Conservation (phyloP, 2,329 filamentous ascomycete genomes). For the Ceratocystiopsis minuta region DNA sequence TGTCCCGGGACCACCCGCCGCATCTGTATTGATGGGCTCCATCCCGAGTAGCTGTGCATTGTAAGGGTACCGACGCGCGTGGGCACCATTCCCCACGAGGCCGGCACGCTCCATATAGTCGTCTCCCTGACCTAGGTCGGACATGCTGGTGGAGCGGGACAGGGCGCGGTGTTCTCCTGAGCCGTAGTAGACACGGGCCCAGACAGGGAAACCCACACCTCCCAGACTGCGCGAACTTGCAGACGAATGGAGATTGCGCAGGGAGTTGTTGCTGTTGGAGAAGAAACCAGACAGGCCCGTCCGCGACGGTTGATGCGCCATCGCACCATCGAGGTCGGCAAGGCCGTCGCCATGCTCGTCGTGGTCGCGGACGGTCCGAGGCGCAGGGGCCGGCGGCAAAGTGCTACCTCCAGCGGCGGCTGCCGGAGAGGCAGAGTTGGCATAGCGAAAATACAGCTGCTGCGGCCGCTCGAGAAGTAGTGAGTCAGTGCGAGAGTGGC, state of each 20-base stretch:
- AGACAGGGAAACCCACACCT: slow-evolving; percentile 28
- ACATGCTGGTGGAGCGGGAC: slow-evolving; percentile 26
- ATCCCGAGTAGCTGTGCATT: no score
- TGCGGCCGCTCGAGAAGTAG: slow-evolving; percentile 27
- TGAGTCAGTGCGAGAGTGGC: slow-evolving; percentile 23
- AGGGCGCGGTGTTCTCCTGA: slow-evolving; percentile 42
- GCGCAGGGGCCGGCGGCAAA: slow-evolving; percentile 17
- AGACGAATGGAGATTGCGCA: slow-evolving; percentile 34
- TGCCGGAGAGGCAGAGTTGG: slow-evolving; percentile 11
- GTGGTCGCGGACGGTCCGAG: slow-evolving; percentile 33
- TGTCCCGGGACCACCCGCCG: no score
- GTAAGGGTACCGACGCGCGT: no score
- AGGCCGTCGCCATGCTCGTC: slow-evolving; percentile 49
- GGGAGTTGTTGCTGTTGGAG: slow-evolving; percentile 21
- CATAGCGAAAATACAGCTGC: slow-evolving; percentile 20
- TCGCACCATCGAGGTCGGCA: slow-evolving; percentile 32
- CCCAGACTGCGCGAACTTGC: slow-evolving; percentile 27
- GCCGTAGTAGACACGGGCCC: slow-evolving; percentile 54
- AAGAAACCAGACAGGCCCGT: slow-evolving; percentile 33
- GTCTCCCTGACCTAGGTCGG: slow-evolving; percentile 9
- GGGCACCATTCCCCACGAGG: no score
- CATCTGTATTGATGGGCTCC: no score
- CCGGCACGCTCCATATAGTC: neutral
- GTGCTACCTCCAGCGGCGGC: slow-evolving; percentile 5
- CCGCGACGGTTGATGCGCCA: slow-evolving; percentile 34